Conservation (phyloP, 306 rosid species). For the Cucumis sativus region DNA sequence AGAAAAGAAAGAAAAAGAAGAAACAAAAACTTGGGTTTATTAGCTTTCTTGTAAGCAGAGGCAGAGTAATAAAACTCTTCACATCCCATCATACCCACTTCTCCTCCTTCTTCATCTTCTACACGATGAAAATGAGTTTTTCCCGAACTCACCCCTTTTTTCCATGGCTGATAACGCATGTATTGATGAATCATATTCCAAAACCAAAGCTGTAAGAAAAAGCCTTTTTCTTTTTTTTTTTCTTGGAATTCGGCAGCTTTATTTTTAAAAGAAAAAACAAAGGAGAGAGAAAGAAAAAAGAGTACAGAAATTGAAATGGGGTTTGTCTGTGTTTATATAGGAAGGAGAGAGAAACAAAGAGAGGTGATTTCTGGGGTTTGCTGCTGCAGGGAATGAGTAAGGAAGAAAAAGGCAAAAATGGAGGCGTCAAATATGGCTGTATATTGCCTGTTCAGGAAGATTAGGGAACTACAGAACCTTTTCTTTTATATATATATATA, state of each 20-base stretch:
- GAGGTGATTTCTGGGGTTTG: neutral
- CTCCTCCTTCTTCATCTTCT: neutral
- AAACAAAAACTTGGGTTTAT: conserved; percentile 38
- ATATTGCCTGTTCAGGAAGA: neutral
- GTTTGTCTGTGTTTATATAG: neutral
- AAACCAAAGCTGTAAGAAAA: neutral
- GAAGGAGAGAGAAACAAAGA: conserved; percentile 4
- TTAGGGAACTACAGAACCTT: no score
- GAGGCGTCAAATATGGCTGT: conserved; percentile 15
- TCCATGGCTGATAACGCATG: conserved; percentile 29
- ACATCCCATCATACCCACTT: conserved; percentile 43
- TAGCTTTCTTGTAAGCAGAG: conserved; percentile 38
- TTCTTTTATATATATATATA: no score
- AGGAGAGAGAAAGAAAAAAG: neutral
- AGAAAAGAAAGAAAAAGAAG: conserved; percentile 47
- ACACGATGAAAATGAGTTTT: neutral
- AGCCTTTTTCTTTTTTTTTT: neutral
- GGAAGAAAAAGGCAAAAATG: neutral
- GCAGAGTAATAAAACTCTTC: conserved; percentile 5
- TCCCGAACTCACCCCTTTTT: neutral
- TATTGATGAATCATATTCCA: conserved; percentile 42
- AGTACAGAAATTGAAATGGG: neutral
- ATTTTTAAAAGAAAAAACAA: neutral
- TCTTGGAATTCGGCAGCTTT: neutral
- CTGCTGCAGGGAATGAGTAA: neutral